Percentiles rank a stretch among this genome's conserved stretches.
Conservation (phyloP, 495 filamentous ascomycete genomes). For the Aspergillus cavernicola region DNA sequence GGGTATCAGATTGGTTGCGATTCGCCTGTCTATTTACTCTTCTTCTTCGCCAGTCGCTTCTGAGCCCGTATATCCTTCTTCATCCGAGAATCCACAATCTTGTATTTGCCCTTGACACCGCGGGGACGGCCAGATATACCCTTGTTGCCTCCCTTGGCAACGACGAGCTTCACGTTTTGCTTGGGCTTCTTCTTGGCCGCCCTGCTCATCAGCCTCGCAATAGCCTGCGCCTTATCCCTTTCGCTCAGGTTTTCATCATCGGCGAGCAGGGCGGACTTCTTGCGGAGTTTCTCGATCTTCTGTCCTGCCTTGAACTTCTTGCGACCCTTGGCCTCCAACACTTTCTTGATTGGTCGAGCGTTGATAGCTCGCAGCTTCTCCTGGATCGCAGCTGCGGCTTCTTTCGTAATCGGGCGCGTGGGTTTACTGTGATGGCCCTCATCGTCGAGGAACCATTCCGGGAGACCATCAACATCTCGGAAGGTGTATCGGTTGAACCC, state of each 20-base stretch:
- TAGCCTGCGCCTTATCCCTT: constrained; percentile 86
- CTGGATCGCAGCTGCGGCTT: constrained; percentile 87
- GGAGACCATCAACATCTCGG: constrained; percentile 87
- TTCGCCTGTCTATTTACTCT: constrained; percentile 27
- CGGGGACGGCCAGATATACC: constrained; percentile 74
- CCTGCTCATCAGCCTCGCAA: constrained; percentile 74
- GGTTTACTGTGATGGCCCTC: constrained; percentile 78
- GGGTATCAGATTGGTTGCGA: constrained; percentile 8
- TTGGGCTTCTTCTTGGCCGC: constrained; percentile 84
- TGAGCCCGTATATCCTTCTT: constrained; percentile 96
- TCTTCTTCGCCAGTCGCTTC: constrained; percentile 76
- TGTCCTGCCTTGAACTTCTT: constrained; percentile 96
- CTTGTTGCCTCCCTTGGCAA: constrained; percentile 78
- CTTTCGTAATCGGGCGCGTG: constrained; percentile 83
- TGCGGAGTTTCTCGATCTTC: constrained; percentile 84
- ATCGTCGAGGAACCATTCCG: constrained; percentile 97
- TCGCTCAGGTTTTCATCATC: constrained; percentile 90
- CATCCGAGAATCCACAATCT: constrained; percentile 95
- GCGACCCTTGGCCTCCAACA: constrained; percentile 88
- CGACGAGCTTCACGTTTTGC: constrained; percentile 80
- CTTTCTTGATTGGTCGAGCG: constrained; percentile 98
- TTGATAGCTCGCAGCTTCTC: constrained; percentile 93
- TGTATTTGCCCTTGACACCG: constrained; percentile 95
- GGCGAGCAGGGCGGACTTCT: constrained; percentile 84
- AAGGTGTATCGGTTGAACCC: constrained; percentile 89